Evolutionary conservation across 176 grass and related monocot species (phyloP).

Genomic region (Saccharum officinarum): DNA sequence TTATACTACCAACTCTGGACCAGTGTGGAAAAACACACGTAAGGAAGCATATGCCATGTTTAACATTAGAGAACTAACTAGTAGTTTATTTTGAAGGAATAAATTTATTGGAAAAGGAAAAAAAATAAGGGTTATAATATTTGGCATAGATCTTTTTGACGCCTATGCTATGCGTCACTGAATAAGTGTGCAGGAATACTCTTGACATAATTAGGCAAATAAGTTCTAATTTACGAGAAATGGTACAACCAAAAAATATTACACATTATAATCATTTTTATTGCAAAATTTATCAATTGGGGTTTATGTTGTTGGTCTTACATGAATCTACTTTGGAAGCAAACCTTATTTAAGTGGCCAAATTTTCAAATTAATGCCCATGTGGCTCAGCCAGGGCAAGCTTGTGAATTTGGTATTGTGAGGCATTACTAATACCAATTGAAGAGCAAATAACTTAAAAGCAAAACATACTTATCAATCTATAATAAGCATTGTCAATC

Average conservation of each 20-base stretch:
- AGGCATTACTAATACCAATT: not conserved
- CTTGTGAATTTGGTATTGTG: too few species aligned
- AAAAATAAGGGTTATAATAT: not conserved
- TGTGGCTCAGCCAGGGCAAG: not conserved
- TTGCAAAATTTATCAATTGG: not conserved
- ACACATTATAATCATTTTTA: not conserved
- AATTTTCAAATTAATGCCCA: not conserved
- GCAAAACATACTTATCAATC: too few species aligned
- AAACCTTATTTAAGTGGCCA: not conserved
- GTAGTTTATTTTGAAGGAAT: too few species aligned
- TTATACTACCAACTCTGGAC: slow-evolving; percentile 44
- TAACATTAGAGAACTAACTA: not conserved
- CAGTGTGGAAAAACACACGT: not conserved
- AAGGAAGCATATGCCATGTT: not conserved
- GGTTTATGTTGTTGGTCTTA: not conserved
- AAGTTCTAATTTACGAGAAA: not conserved
- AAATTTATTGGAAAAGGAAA: not conserved
- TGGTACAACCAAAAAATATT: not conserved
- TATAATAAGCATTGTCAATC: not conserved
- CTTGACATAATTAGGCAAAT: not conserved
- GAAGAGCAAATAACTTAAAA: not conserved
- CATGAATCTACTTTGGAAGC: not conserved
- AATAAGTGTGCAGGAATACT: not conserved
- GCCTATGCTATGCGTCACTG: not conserved
- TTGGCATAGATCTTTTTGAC: not conserved